phyloP scores from a whole-genome alignment of 257 asterid species.

The Solanum habrochaites region DNA sequence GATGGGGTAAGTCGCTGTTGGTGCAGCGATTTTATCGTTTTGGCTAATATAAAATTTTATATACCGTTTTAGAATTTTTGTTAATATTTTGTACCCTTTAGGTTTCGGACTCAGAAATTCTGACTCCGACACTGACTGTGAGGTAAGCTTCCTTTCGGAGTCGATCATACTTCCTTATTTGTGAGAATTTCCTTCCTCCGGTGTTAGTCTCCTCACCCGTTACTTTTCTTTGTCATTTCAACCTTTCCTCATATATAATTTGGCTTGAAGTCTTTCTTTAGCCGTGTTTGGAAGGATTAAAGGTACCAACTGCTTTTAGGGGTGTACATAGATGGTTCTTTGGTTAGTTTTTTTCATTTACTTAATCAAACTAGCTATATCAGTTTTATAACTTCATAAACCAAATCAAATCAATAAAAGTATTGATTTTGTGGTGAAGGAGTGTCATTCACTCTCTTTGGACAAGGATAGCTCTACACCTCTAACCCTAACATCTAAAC shows the following conservation, averaged over 20 bases:
- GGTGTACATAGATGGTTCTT: background rate
- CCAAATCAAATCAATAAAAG: background rate
- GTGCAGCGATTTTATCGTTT: too few relatives aligned
- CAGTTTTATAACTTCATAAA: background rate
- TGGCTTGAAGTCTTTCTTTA: background rate
- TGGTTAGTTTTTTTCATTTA: background rate
- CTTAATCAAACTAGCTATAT: background rate
- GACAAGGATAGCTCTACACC: background rate
- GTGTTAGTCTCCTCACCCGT: background rate
- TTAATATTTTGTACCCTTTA: too few relatives aligned
- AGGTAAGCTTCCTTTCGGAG: background rate
- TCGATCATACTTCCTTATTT: background rate
- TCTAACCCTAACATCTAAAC: background rate
- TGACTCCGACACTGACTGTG: background rate
- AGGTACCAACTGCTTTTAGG: rapidly evolving
- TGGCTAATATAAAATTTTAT: too few relatives aligned
- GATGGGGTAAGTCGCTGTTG: too few relatives aligned
- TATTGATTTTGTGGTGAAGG: background rate
- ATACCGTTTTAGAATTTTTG: too few relatives aligned
- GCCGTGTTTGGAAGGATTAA: background rate
- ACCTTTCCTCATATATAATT: background rate
- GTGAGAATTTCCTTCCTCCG: background rate
- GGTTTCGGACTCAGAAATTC: too few relatives aligned
- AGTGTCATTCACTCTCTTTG: background rate
- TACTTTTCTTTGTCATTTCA: background rate